These are phyloP conservation scores for Tieghemostelium lacteum DNA, from an alignment of 78 protist genomes.

Conservation along the genomic window DNA sequence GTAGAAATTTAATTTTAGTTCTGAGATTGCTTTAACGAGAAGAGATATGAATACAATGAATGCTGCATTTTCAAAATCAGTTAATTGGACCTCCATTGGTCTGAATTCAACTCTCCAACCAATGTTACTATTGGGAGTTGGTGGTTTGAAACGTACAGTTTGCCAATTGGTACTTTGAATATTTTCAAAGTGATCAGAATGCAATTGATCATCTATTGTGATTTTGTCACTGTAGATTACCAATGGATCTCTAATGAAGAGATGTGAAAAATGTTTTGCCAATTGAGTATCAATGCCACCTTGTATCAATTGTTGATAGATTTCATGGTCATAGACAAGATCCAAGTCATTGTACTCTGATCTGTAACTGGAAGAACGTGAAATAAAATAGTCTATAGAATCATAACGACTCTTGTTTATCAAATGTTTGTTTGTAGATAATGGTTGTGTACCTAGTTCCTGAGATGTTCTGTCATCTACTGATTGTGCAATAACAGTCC, in stretches of 20 bases:
- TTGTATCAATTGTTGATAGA: conserved; percentile 59
- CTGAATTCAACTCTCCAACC: conserved; percentile 99
- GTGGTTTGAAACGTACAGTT: conserved; percentile 97
- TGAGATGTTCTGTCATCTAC: conserved; percentile 95
- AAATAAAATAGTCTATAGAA: conserved; percentile 84
- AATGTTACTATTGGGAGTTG: conserved; percentile 86
- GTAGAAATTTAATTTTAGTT: conserved; percentile 89
- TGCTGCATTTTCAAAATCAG: conserved; percentile 99
- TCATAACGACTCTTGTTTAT: conserved; percentile 92
- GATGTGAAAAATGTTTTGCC: conserved; percentile 94
- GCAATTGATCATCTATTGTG: conserved; percentile 67
- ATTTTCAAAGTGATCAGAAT: conserved; percentile 94
- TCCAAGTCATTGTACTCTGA: conserved; percentile 84
- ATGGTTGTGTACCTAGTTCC: conserved; percentile 83
- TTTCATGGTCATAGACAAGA: conserved; percentile 61
- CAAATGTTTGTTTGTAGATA: neutral
- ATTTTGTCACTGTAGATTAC: conserved; percentile 91
- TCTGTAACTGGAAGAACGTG: neutral
- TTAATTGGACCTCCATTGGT: conserved; percentile 93
- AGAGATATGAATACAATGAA: conserved; percentile 89
- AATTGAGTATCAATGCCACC: conserved; percentile 86
- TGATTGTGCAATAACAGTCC: conserved; percentile 91
- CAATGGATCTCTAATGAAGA: conserved; percentile 97
- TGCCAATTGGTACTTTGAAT: conserved; percentile 98
- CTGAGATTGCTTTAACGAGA: conserved; percentile 79